These are phyloP conservation scores for Paramecium primaurelia DNA, from an alignment of 73 alveolate genomes.

Conservation along the genomic window DNA sequence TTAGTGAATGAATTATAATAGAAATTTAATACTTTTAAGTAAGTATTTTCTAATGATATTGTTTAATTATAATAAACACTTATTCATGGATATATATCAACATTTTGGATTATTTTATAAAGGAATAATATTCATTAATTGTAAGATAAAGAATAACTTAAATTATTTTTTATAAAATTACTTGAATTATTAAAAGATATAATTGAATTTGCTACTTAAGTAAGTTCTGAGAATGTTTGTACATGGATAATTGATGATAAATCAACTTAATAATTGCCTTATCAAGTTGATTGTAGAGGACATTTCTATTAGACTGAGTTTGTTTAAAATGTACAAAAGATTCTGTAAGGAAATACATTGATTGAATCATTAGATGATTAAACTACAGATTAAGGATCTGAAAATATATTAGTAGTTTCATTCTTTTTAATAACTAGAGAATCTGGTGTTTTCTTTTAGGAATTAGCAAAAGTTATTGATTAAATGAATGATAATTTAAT, in stretches of 20 bases:
- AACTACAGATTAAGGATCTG: conserved; percentile 37
- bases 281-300: conserved; percentile 58
- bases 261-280: neutral
- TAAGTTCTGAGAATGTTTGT: conserved; percentile 48
- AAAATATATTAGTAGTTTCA: conserved; percentile 55
- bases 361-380: conserved; percentile 55
- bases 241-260: conserved; percentile 55
- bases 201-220: conserved; percentile 48
- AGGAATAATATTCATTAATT: neutral
- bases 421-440: conserved; percentile 55
- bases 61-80: neutral
- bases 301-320: conserved; percentile 50
- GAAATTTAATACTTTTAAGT: neutral
- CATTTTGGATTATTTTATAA: conserved; percentile 33
- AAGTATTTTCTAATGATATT: conserved; percentile 12
- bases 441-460: conserved; percentile 58
- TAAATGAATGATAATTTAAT: neutral
- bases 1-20: neutral
- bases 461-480: conserved; percentile 31
- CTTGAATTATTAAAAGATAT: conserved; percentile 29
- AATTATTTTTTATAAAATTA: neutral
- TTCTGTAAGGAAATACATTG: conserved; percentile 49
- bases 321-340: conserved; percentile 49
- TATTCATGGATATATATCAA: conserved; percentile 47
- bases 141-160: neutral